A percentile compares a stretch with the other conserved stretches of the same genome.
Conservation (phyloP, 1,139 yeast species). For the Hanseniaspora sp. region DNA sequence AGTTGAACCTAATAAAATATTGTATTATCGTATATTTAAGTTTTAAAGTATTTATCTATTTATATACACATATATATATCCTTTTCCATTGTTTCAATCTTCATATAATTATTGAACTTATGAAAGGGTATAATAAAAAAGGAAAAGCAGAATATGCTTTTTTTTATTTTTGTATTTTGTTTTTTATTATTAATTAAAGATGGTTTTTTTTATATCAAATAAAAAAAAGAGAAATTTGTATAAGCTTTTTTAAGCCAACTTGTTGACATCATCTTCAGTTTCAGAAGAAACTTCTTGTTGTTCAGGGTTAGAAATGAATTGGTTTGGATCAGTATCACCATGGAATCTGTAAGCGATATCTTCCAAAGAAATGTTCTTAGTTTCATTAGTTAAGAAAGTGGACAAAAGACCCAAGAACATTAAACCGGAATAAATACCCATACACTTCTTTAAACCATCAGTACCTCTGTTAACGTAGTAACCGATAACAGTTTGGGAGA, state of each 20-base stretch:
- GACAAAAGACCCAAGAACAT: constrained; percentile 66
- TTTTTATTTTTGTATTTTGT: too few relatives aligned
- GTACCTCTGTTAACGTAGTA: constrained; percentile 64
- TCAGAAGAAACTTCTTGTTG: constrained; percentile 14
- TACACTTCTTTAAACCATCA: constrained; percentile 41
- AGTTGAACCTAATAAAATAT: too few relatives aligned
- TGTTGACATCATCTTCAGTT: constrained; percentile 16
- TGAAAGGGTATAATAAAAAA: too few relatives aligned
- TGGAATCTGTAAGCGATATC: constrained; percentile 66
- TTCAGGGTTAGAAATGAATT: constrained; percentile 12
- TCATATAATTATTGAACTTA: too few relatives aligned
- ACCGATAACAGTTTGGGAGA: constrained; percentile 87
- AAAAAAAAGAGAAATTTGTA: background rate
- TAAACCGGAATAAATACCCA: constrained; percentile 85
- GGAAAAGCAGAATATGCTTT: too few relatives aligned
- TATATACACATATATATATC: too few relatives aligned
- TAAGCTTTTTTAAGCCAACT: background rate
- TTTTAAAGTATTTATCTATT: background rate
- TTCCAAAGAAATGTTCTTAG: constrained; percentile 80
- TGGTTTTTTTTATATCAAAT: background rate
- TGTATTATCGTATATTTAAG: background rate
- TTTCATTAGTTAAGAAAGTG: constrained; percentile 69
- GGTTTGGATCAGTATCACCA: constrained; percentile 46
- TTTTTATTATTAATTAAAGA: background rate
- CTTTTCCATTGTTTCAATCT: too few relatives aligned